Base-by-base conservation (phyloP, 148 eudicot species). In the Amaranthus hypochondriacus region DNA sequence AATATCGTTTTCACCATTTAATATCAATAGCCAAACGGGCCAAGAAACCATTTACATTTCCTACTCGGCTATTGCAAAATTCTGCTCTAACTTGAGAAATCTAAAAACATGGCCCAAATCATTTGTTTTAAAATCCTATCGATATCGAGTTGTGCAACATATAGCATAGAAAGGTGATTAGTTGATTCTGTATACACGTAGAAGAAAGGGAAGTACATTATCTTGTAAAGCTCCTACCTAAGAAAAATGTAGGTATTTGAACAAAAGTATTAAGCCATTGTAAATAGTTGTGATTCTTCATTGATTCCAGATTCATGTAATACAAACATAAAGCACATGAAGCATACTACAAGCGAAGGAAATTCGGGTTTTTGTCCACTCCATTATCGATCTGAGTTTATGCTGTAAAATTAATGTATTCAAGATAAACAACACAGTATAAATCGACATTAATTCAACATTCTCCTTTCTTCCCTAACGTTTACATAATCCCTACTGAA, bases 1-100 rank as follows among this genome's bases (percentile, higher is more conserved):
- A 39, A 80, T 57, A 57, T 82, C 72, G 86, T 50, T 11, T 78
- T 84, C 63, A 90, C 69, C 14, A 89, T 42, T 14, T 53, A 71
- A 77, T 90, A 28, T 28, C 39, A 28, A 28, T 2, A 28, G 39
- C 39, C 39, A 28, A 28, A 28, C 2, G 39, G 39, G 39, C 39
- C 39, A 28, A 28, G 2, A 28, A 28, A 0, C 39, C 39, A 28
- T 28, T 28, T 28, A 28, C 39, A 28, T 28, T 28, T 28, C 39
- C 39, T 28, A 28, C 73, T 74, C 77, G 52, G 71, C 85, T 48
- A 87, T 86, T 7, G 55, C 77, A 56, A 81, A 84, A 18, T 62
- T 76, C n/a, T 84, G 77, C 44, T 87, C 93, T 64, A 84, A 63
- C 71, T 78, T 85, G 73, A 92, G 58, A 70, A 92, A 92, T 68